phyloP scores from a whole-genome alignment of 192 early-diverging fungal genomes.

The Coemansia aciculifera region DNA sequence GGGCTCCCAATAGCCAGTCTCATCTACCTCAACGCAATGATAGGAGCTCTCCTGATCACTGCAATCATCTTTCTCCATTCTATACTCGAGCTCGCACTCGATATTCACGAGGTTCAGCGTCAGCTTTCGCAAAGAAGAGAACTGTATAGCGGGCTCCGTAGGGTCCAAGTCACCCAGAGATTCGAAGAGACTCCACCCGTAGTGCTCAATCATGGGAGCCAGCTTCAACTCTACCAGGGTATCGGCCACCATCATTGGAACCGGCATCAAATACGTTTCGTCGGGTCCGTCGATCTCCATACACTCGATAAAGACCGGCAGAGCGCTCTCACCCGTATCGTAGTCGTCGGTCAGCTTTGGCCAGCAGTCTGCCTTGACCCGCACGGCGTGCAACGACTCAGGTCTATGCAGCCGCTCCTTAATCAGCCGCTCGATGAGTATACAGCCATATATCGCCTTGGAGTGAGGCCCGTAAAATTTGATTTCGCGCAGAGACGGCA shows the following conservation, averaged over 20 bases:
- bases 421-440: conserved; percentile 10
- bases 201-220: background rate
- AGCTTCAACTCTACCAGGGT: conserved; percentile 17
- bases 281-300: background rate
- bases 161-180: background rate
- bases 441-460: background rate
- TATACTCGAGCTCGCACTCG: background rate
- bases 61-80: background rate
- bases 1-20: background rate
- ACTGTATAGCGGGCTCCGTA: background rate
- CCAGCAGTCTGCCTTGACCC: conserved; percentile 1
- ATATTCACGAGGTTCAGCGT: background rate
- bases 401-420: conserved; percentile 14
- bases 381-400: background rate
- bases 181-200: conserved; percentile 11
- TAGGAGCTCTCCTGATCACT: background rate
- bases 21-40: background rate
- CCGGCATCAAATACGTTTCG: background rate
- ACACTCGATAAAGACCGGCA: background rate
- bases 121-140: conserved; percentile 10
- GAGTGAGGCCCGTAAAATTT: conserved; percentile 3
- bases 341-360: background rate
- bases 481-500: conserved; percentile 21
- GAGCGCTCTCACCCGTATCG: background rate
- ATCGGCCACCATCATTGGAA: conserved; percentile 1